Conservation (phyloP, 106 monocot species). For the Dendrobium catenatum region DNA sequence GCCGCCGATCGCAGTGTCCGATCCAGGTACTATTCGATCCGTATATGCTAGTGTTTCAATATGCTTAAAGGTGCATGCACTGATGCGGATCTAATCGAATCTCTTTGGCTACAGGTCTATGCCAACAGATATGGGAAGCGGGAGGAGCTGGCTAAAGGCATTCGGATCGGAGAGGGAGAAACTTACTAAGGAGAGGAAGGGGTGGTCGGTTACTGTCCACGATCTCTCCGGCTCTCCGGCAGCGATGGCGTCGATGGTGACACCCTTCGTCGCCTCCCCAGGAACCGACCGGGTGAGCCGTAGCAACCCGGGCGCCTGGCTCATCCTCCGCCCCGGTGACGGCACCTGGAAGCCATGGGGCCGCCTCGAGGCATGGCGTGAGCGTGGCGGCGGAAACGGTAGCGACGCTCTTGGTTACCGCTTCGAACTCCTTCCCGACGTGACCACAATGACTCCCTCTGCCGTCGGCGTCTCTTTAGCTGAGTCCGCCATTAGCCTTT, state of each 20-base stretch:
- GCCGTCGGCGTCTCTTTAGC: constrained; percentile 34
- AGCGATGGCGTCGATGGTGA: constrained; percentile 86
- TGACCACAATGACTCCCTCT: constrained; percentile 19
- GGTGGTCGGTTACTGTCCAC: constrained; percentile 84
- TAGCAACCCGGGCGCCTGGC: constrained; percentile 91
- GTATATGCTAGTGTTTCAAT: neutral
- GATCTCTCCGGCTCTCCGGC: constrained; percentile 88
- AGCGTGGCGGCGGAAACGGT: constrained; percentile 49
- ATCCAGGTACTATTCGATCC: constrained; percentile 31
- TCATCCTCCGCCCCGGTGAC: constrained; percentile 68
- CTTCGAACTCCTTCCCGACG: constrained; percentile 66
- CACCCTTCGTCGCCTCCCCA: constrained; percentile 81
- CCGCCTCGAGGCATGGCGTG: constrained; percentile 87
- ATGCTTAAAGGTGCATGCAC: neutral
- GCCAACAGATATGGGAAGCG: constrained; percentile 28
- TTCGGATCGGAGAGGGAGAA: constrained; percentile 67
- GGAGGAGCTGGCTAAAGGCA: constrained; percentile 43
- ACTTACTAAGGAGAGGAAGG: constrained; percentile 64
- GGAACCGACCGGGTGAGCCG: constrained; percentile 80
- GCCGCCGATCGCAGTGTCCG: constrained; percentile 33
- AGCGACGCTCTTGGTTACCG: constrained; percentile 58
- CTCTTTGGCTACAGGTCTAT: constrained; percentile 32
- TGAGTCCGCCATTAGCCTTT: constrained; percentile 38
- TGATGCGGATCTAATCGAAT: neutral
- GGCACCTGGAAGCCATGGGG: constrained; percentile 94